Base-by-base conservation (phyloP, 1,284 basidiomycete genomes). In the Chondrostereum purpureum region DNA sequence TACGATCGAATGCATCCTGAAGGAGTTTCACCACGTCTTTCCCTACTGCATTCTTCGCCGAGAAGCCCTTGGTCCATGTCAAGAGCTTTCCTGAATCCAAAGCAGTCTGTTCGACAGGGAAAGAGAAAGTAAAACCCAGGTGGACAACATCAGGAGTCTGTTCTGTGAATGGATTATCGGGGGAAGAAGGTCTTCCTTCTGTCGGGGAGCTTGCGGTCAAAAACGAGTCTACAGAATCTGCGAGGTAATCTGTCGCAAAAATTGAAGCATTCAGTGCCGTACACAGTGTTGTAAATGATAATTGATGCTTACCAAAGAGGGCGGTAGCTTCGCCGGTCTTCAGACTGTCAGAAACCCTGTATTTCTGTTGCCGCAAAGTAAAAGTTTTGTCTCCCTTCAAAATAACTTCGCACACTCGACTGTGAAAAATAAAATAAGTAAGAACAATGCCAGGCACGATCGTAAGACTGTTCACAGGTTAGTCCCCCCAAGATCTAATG, bases 51-150 rank as follows among this genome's bases (percentile, higher is more conserved):
- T 93, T 88, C 63, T 83, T 92, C 13, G 91, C 91, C 14, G 85
- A 68, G 63, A 96, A 97, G 3, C 93, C 92, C 65, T 97, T 97
- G n/a, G 93, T 96, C 93, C 94, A 97, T 1, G 88, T 93, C 38
- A 97, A 71, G 47, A 99, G 83, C 50, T 83, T 90, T 2, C 96
- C 95, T 21, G 80, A 78, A 59, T 87, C 85, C 24, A 99, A 75
- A 1, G 95, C 93, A 0, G 91, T 92, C 62, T 99, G 96, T 59
- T 97, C 92, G 39, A 98, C 96, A 2, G 95, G 96, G 72, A 97
- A 97, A 39, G 89, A 92, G 66, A 99, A 99, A 0, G 93, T 97
- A 45, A 97, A 76, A 4, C 93, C 93, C 3, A 97, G 79, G 50
- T 89, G 83, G 49, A 98, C 64, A 13, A 66, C 58, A 55, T 82